phyloP scores from a whole-genome alignment of 192 early-diverging fungal species.

The Coemansia sp. region DNA sequence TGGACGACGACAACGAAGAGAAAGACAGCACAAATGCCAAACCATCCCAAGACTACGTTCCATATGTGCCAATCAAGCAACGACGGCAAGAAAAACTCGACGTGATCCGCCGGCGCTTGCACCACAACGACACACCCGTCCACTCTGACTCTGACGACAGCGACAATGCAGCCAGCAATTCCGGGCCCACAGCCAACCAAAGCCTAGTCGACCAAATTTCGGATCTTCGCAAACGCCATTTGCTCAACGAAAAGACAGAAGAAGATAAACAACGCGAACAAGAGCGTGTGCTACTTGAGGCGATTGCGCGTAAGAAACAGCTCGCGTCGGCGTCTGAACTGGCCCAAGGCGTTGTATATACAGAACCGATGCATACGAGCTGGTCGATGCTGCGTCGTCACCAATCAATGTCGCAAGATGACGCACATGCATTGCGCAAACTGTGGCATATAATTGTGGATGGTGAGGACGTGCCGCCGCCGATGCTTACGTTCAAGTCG shows the following conservation, averaged over 20 bases:
- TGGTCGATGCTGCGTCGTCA: constrained; percentile 83
- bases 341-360: constrained; percentile 84
- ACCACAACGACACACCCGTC: background rate
- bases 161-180: constrained; percentile 1
- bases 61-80: constrained; percentile 32
- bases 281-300: constrained; percentile 78
- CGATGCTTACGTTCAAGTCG: constrained; percentile 75
- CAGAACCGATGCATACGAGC: constrained; percentile 78
- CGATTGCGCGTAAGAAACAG: constrained; percentile 75
- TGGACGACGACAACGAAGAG: background rate
- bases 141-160: constrained; percentile 10
- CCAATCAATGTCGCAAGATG: constrained; percentile 56
- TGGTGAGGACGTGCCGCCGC: constrained; percentile 82
- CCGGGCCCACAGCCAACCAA: constrained; percentile 63
- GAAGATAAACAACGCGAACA: constrained; percentile 80
- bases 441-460: constrained; percentile 89
- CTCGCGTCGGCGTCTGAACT: constrained; percentile 84
- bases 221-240: constrained; percentile 66
- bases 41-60: background rate
- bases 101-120: constrained; percentile 22
- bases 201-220: constrained; percentile 86
- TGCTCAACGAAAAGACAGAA: constrained; percentile 69
- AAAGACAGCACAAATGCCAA: background rate
- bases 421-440: constrained; percentile 62
- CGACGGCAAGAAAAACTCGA: constrained; percentile 33